phyloP scores from a whole-genome alignment of 768 basidiomycete genomes.

The Harrya chromipes region DNA sequence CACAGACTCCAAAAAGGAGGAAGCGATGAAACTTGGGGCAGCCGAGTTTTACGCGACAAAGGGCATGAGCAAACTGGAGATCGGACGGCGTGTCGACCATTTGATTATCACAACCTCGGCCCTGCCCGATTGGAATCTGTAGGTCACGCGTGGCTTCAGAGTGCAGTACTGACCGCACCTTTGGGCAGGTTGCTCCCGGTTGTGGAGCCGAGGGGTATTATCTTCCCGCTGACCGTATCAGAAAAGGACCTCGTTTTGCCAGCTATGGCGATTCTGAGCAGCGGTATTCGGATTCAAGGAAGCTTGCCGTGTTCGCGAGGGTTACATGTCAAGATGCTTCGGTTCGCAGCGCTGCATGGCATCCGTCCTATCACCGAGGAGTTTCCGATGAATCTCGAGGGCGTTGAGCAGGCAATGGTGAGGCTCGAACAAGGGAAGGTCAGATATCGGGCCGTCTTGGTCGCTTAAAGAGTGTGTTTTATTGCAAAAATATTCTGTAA shows the following conservation, averaged over 20 bases:
- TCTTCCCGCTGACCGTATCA: constrained; percentile 25
- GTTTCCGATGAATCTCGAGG: constrained; percentile 31
- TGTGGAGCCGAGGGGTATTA: constrained; percentile 19
- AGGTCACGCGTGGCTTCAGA: not conserved
- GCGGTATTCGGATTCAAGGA: constrained; percentile 27
- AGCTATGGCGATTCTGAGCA: constrained; percentile 20
- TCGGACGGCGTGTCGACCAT: constrained; percentile 26
- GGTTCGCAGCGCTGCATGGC: constrained; percentile 32
- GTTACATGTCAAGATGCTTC: constrained; percentile 31
- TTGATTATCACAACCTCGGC: constrained; percentile 32
- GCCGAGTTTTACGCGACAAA: constrained; percentile 35
- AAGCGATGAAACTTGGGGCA: constrained; percentile 34
- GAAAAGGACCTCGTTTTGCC: not conserved
- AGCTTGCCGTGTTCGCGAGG: constrained; percentile 26
- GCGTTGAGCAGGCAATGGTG: constrained; percentile 14
- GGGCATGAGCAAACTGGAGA: constrained; percentile 23
- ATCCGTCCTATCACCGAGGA: constrained; percentile 31
- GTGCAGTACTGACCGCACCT: not conserved
- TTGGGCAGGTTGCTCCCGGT: constrained; percentile 26
- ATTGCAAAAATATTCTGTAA: no score
- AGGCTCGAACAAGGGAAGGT: constrained; percentile 25
- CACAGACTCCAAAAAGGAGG: constrained; percentile 32
- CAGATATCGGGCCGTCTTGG: constrained; percentile 33
- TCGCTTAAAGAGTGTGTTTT: constrained; percentile 1
- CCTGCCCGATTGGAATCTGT: constrained; percentile 32